Base-by-base conservation (phyloP, 306 rosid species). In the Betula pendula region DNA sequence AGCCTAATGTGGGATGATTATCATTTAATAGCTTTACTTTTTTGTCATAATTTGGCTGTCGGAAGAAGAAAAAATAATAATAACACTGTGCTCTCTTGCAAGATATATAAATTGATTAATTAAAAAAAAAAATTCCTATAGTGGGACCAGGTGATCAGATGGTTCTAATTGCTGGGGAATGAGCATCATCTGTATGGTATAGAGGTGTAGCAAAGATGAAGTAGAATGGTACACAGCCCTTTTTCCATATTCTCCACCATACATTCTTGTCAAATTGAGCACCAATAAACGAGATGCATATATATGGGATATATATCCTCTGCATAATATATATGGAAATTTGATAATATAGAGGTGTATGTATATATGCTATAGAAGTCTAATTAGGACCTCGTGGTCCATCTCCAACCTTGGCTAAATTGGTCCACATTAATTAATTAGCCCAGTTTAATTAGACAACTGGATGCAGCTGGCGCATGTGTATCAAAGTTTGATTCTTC, bases 241-340 rank as follows among this genome's bases (percentile, higher is more conserved):
- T 86, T 83, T 79, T 84, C 83, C 84, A 84, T 74, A 86, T 84
- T 82, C 80, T 84, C 86, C 81, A 72, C 92, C 88, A 82, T 82
- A 76, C 81, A 81, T 78, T 86, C 83, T 76, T 82, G 84, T 84
- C 87, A 86, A 82, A 44, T 85, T 79, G 83, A 79, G 83, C 53
- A 22, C 90, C 87, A 84, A 82, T 86, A 69, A 86, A 82, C 69
- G 82, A 53, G 52, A 75, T 58, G 74, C 87, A n/a, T n/a, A n/a
- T n/a, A 79, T 74, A 83, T 83, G 86, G 84, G 67, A n/a, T n/a
- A n/a, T n/a, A 79, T 51, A 19, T 66, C 82, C 48, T 66, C 50
- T 29, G 33, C 72, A n/a, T n/a, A 38, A 38, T 33, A 33, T 33
- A 72, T 44, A 47, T 63, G 15, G n/a, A 24, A 79, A 48, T 81